Base-by-base conservation (phyloP, 345 rosid genomes). In the Kandelia obovata region DNA sequence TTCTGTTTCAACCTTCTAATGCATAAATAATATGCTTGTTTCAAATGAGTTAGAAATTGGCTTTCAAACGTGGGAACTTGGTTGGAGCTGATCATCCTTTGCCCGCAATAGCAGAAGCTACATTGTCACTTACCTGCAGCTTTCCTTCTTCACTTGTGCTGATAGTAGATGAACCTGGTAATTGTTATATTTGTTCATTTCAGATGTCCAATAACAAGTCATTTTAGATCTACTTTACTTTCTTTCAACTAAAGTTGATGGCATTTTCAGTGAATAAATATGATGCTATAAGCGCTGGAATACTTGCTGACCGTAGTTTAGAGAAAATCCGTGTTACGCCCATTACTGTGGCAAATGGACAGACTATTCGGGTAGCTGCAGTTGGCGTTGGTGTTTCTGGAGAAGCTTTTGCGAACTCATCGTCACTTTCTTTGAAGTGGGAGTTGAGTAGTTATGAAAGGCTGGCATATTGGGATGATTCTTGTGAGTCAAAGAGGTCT, bases 161-260 rank as follows among this genome's bases (percentile, higher is more conserved):
- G 66, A 73, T 93, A 21, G 92, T 86, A 77, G 98, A 93, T 82
- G 94, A 93, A 75, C 92, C 89, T 76, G 97, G 98, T 93, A 88
- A 79, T 15, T 43, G 8, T 39, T 51, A 16, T 39, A 16, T 13
- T 10, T 28, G 9, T 52, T 31, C 10, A 49, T 55, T 9, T 7
- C 16, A 58, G 2, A 67, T 11, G 27, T 69, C 52, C 6, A 19
- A 51, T 53, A n/a, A 34, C 25, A 51, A 27, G 51, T 28, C 4
- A 27, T 68, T 62, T 43, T 66, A 27, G 21, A 39, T 59, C 17
- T 68, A 37, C 11, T 26, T 73, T 53, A 32, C 71, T 51, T 75
- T 46, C 58, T 53, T 35, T 73, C 71, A 55, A 70, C 78, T 73
- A 61, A 47, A 72, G 66, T 56, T 77, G 73, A 23, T 83, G 66